Evolutionary conservation across 371 early-diverging fungal genomes (phyloP), one percentile per base, ranked within the genome.

Genomic region (Nosema granulosis): DNA sequence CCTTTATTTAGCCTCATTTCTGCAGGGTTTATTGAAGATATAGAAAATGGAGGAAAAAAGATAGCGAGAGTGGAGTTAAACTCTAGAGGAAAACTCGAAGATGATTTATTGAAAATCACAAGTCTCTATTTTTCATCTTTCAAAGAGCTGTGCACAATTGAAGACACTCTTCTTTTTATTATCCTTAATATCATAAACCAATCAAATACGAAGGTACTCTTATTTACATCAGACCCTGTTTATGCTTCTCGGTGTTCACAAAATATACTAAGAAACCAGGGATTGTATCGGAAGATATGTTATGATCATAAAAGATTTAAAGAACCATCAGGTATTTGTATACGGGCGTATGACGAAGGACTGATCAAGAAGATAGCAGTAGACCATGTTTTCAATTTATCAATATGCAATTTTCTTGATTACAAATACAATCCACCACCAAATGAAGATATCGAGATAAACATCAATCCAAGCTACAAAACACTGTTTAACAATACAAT

Each of bases 381-480:
- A 20, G 63, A 63, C 24, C 22, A 37, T 18, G 20, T 35, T 34
- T 63, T 63, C 37, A 26, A 63, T 63, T 9, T 63, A 9, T 20
- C 63, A 35, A 63, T 63, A 31, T 20, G 22, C 12, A 3, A 63
- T 35, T 35, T 63, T 31, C 13, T 63, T 11, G 63, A 63, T 63
- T 63, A 63, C 20, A 31, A 26, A 63, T 63, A 63, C 22, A 6
- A 9, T 3, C 34, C 37, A 1, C 3, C 1, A 37, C 11, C 16
- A 11, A 29, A 63, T 63, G 2, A 31, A 26, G 1, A 32, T 22
- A 9, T 35, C 32, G 11, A 2, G n/a, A 35, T 3, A 11, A 63
- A 11, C 2, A 9, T 11, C 4, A 16, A n/a, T 37, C 12, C 26
- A 3, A 11, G 20, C 1, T 37, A 32, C n/a, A 34, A 63, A 35